Conservation (phyloP, 805 yeast genomes). For the Suhomyces faveliae region DNA sequence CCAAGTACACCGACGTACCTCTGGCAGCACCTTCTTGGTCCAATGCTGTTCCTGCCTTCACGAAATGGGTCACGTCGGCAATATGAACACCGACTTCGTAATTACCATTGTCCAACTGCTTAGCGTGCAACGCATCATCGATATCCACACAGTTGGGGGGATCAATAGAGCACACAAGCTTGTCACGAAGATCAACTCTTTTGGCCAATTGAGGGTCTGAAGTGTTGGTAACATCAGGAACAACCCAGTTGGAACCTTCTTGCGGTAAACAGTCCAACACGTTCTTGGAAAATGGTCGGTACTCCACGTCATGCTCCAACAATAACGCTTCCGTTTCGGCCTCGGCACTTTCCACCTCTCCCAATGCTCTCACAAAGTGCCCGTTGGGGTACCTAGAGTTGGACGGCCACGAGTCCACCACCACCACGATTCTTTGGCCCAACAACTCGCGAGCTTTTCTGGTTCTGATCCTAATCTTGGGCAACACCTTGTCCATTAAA, state of each 20-base stretch:
- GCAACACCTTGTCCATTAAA: conserved; percentile 85
- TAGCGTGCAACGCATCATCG: conserved; percentile 96
- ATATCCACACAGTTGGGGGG: conserved; percentile 99
- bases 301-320: conserved; percentile 94
- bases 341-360: conserved; percentile 84
- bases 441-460: conserved; percentile 77
- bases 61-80: conserved; percentile 98
- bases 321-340: conserved; percentile 96
- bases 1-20: conserved; percentile 95
- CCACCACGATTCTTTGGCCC: conserved; percentile 89
- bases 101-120: conserved; percentile 81
- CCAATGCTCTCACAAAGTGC: conserved; percentile 86
- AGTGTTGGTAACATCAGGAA: conserved; percentile 59
- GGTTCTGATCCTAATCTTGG: conserved; percentile 82
- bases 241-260: conserved; percentile 93
- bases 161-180: conserved; percentile 90
- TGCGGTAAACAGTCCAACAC: conserved; percentile 89
- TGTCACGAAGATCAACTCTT: conserved; percentile 84
- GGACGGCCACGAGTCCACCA: conserved; percentile 90
- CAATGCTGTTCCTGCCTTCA: conserved; percentile 85
- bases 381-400: conserved; percentile 88
- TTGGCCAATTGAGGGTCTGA: conserved; percentile 56
- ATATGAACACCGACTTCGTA: conserved; percentile 98
- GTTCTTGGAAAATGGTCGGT: conserved; percentile 89
- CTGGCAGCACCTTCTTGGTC: conserved; percentile 96